A percentile compares a stretch with the other conserved stretches of the same genome.
These are phyloP conservation scores for Mycena galericulata DNA, from an alignment of 768 basidiomycete genomes.

Conservation along the genomic window DNA sequence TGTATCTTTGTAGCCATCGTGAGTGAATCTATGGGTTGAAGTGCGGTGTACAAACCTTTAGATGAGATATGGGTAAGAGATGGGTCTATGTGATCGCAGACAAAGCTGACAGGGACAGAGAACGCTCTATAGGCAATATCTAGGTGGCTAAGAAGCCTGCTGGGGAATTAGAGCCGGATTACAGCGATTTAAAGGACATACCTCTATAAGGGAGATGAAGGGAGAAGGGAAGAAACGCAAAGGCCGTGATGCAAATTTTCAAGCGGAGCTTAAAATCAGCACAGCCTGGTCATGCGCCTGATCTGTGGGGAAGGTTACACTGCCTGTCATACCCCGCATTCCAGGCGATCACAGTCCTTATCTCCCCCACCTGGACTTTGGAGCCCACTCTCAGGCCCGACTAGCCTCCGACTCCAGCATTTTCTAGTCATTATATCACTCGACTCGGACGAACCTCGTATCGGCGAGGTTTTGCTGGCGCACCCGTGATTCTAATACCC, in stretches of 20 bases:
- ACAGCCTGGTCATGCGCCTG: neutral
- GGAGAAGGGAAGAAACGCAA: slow-evolving; percentile 30
- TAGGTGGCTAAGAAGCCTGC: slow-evolving; percentile 53
- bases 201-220: slow-evolving; percentile 31
- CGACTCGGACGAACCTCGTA: neutral
- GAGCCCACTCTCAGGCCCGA: slow-evolving; percentile 1
- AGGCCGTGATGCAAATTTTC: slow-evolving; percentile 14
- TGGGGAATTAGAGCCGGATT: neutral
- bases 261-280: slow-evolving; percentile 18
- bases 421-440: neutral
- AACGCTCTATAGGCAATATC: slow-evolving; percentile 72
- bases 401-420: neutral
- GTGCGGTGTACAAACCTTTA: slow-evolving; percentile 53
- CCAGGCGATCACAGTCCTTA: neutral
- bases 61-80: slow-evolving; percentile 49
- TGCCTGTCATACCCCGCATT: slow-evolving; percentile 27
- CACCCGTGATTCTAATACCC: too few relatives aligned
- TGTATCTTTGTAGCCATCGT: slow-evolving; percentile 53
- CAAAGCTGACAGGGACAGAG: slow-evolving; percentile 69
- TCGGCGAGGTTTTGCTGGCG: too few relatives aligned
- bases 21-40: slow-evolving; percentile 33
- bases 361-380: neutral
- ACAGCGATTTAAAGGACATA: neutral
- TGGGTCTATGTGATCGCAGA: slow-evolving; percentile 58
- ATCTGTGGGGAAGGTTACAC: slow-evolving; percentile 10